Evolutionary conservation across 257 asterid species (phyloP), one percentile per base, ranked within the genome.

Genomic region (Coffea eugenioides): DNA sequence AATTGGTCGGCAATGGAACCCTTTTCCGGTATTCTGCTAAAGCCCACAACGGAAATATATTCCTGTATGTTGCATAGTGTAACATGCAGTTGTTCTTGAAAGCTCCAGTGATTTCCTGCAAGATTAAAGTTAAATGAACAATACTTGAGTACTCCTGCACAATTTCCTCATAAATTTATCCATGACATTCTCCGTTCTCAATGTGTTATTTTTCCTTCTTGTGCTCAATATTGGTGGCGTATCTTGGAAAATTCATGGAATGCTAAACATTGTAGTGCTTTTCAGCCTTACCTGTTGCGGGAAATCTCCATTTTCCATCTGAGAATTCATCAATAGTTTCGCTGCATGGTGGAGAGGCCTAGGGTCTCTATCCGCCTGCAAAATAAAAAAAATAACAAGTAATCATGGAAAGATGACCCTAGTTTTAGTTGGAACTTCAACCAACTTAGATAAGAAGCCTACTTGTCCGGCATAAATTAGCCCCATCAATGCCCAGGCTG

Each of bases 401-500:
- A 51, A 23, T n/a, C 6, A 56, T 15, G 0, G 34, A 10, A 23
- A 36, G 48, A 20, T 4, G 43, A 25, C 34, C 36, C 7, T 45
- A 7, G 13, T 4, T 21, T 16, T 15, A 70, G 0, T 8, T 45
- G 23, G 21, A 20, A 9, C 0, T 3, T 9, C 14, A 10, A 11
- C 25, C 0, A 8, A 21, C 8, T 12, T 25, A 2, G 1, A 54
- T 46, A 80, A n/a, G 65, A 6, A 39, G 65, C 74, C 25, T 51
- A 91, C 98, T 88, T 94, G 98, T 76, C 94, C 96, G 0, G 97
- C 84, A 82, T 89, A 88, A 80, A 92, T 89, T 64, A 94, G 83
- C 10, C 96, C 97, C 97, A 92, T 92, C 89, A 90, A 31, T 13
- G 97, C 97, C 97, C 97, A 94, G 0, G 97, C 84, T n/a, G 97